Evolutionary conservation across 345 rosid species (phyloP), one percentile per base, ranked within the genome.

Genomic region (Citrus hindsii): DNA sequence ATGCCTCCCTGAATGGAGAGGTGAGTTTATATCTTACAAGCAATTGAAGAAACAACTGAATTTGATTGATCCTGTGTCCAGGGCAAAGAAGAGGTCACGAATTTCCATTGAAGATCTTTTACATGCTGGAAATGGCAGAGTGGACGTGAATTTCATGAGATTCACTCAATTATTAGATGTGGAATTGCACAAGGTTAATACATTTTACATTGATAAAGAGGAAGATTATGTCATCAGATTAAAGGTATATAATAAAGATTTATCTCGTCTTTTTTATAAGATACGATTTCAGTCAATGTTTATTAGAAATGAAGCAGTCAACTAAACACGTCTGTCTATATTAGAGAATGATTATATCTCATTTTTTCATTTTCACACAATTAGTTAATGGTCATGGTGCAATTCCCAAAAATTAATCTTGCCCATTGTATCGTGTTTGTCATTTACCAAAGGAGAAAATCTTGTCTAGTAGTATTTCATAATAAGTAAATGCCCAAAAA

Each of bases 191-290:
- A 88, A 88, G 71, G 76, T 85, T 61, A 81, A 82, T 3, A 27
- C 58, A 6, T 88, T 88, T 84, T 88, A 79, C 53, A 55, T 79
- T 40, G 87, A 85, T 38, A 85, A 88, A 73, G 88, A 88, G 70
- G 87, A 88, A 81, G 88, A 85, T 60, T 84, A 77, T 59, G 22
- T 87, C 59, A 85, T 87, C 80, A 32, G 79, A 62, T 75, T 84
- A 67, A 79, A 83, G 83, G 88, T 87, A 76, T 5, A 30, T 46
- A 35, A 35, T 35, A 6, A 35, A 35, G 37, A 35, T 35, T 16
- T 51, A 4, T 4, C 22, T 51, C 56, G 2, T 51, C 35, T 32
- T 51, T 14, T 51, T 12, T 12, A 3, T 42, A 0, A 42, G 2
- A 12, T 42, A 4, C 16, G 16, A 3, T 42, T 4, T 42, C 48